A percentile compares a stretch with the other conserved stretches of the same genome.
These are phyloP conservation scores for Persicaria tinctoria DNA, from an alignment of 148 eudicot genomes.

Conservation along the genomic window DNA sequence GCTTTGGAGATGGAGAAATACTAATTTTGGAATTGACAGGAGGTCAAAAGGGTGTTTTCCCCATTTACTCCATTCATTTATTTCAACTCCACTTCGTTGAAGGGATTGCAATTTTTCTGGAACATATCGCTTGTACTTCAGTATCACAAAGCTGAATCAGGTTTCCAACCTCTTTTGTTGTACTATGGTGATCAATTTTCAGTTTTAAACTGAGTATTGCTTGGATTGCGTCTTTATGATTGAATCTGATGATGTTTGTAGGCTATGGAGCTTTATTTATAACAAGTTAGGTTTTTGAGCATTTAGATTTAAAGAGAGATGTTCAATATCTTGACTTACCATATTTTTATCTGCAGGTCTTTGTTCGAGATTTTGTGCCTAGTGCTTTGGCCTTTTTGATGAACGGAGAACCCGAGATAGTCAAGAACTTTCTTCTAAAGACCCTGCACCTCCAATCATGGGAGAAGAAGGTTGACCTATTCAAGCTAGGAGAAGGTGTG, in stretches of 20 bases:
- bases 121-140: neutral
- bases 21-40: slow-evolving; percentile 12
- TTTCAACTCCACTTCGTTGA: slow-evolving; percentile 11
- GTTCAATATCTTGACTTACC: slow-evolving; percentile 9
- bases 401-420: slow-evolving; percentile 55
- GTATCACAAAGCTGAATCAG: slow-evolving; percentile 11
- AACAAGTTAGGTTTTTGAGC: neutral
- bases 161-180: slow-evolving; percentile 6
- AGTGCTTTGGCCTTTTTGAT: slow-evolving; percentile 65
- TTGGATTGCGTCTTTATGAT: slow-evolving; percentile 1
- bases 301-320: neutral
- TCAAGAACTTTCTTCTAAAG: slow-evolving; percentile 49
- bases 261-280: neutral
- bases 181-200: slow-evolving; percentile 1
- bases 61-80: neutral
- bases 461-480: slow-evolving; percentile 47
- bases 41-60: slow-evolving; percentile 4
- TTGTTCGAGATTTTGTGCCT: slow-evolving; percentile 79
- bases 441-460: slow-evolving; percentile 53
- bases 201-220: slow-evolving; percentile 8
- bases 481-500: slow-evolving; percentile 49
- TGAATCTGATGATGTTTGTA: neutral
- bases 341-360: slow-evolving; percentile 36
- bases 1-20: slow-evolving; percentile 5
- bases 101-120: slow-evolving; percentile 7